Evolutionary conservation across 495 filamentous ascomycete species (phyloP).

Genomic region (Tuber microsphaerosporum): DNA sequence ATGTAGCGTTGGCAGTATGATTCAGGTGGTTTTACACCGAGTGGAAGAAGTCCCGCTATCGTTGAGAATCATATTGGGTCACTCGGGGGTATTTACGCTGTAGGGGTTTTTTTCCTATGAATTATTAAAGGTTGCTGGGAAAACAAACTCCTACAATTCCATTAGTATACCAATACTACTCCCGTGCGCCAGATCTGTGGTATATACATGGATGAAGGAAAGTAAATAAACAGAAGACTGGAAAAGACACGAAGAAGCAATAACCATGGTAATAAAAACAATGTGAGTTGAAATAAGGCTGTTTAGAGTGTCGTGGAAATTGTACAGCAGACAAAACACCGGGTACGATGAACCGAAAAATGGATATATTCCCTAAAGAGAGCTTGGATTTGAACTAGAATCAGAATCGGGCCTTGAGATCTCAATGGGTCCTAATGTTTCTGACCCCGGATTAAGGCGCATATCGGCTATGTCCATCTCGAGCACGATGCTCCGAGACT

Average conservation of each 20-base stretch:
- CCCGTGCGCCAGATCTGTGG: not conserved
- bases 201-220: not conserved
- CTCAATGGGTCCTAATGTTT: not conserved
- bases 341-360: not conserved
- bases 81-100: not conserved
- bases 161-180: not conserved
- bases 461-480: not conserved
- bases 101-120: not conserved
- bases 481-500: not conserved
- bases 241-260: not conserved
- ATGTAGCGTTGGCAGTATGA: not conserved
- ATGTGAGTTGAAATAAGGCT: not conserved
- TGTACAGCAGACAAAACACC: not conserved
- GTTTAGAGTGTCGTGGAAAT: not conserved
- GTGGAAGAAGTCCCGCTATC: not conserved
- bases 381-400: not conserved
- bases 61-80: not conserved
- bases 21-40: not conserved
- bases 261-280: not conserved
- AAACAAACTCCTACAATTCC: not conserved
- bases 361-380: not conserved
- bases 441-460: not conserved
- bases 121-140: not conserved
- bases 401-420: not conserved
- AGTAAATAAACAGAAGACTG: not conserved